A percentile compares a stretch with the other conserved stretches of the same genome.
These are phyloP conservation scores for Talinum fruticosum DNA, from an alignment of 148 eudicot genomes.

Conservation along the genomic window DNA sequence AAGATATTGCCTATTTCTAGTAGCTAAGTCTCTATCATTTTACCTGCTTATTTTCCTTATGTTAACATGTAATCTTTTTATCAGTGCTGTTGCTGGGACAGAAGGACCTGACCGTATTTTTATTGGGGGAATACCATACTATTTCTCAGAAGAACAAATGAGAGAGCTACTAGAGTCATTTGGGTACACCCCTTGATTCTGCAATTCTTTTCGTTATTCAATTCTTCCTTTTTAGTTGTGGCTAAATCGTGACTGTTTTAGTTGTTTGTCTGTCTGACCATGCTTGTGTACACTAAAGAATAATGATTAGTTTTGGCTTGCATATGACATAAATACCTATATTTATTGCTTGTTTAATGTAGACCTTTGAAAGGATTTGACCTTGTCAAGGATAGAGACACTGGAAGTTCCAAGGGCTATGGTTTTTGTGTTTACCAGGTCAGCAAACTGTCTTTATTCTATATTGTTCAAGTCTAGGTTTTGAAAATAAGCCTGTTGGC, in stretches of 20 bases:
- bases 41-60: too few relatives aligned
- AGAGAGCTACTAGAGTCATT: constrained; percentile 77
- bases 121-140: constrained; percentile 92
- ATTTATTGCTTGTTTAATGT: constrained; percentile 19
- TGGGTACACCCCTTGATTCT: constrained; percentile 42
- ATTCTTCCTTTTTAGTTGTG: background rate
- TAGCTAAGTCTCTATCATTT: background rate
- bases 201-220: background rate
- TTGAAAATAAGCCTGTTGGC: background rate
- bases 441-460: constrained; percentile 14
- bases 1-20: too few relatives aligned
- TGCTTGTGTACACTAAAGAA: background rate
- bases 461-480: background rate
- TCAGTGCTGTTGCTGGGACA: constrained; percentile 60
- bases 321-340: background rate
- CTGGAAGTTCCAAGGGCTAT: constrained; percentile 92
- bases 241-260: background rate
- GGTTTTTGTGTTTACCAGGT: constrained; percentile 89
- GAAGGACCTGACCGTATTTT: constrained; percentile 91
- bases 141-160: constrained; percentile 78
- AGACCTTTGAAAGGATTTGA: constrained; percentile 85
- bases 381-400: constrained; percentile 92
- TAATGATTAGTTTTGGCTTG: background rate
- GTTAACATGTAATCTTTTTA: constrained; percentile 7
- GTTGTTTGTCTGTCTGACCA: background rate